phyloP scores from a whole-genome alignment of 176 grass and related monocot genomes.

The Oryza nivara region DNA sequence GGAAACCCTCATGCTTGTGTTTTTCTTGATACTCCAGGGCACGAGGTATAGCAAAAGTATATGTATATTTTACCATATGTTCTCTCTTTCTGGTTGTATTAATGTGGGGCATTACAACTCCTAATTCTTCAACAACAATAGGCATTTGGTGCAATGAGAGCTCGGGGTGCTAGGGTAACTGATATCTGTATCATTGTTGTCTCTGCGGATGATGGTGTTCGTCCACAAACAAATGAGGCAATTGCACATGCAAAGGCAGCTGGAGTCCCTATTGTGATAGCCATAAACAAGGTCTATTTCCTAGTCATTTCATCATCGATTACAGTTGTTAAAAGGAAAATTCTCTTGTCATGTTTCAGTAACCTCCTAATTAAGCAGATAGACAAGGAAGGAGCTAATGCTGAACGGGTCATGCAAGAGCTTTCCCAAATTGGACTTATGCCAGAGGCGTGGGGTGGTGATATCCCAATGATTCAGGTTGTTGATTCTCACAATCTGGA shows the following conservation, averaged over 20 bases:
- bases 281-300: slow-evolving; percentile 86
- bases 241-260: slow-evolving; percentile 98
- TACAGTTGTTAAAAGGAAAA: background rate
- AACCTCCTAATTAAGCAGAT: slow-evolving; percentile 54
- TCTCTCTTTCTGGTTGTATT: background rate
- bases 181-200: slow-evolving; percentile 95
- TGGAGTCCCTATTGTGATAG: slow-evolving; percentile 89
- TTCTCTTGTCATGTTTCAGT: slow-evolving; percentile 31
- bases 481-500: slow-evolving; percentile 36
- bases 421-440: slow-evolving; percentile 86
- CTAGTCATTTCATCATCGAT: slow-evolving; percentile 15
- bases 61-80: slow-evolving; percentile 4
- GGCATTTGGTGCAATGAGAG: slow-evolving; percentile 99
- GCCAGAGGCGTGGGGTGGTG: slow-evolving; percentile 96
- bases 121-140: slow-evolving; percentile 55
- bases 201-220: slow-evolving; percentile 93
- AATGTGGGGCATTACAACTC: slow-evolving; percentile 2
- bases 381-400: slow-evolving; percentile 90
- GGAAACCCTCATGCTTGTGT: slow-evolving; percentile 83
- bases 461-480: slow-evolving; percentile 92
- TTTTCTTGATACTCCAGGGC: slow-evolving; percentile 96
- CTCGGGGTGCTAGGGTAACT: slow-evolving; percentile 88
- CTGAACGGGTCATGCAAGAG: slow-evolving; percentile 93
- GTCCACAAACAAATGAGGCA: slow-evolving; percentile 89
- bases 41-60: slow-evolving; percentile 62